Base-by-base conservation (phyloP, 2,329 filamentous ascomycete species). In the Dendryphion nanum region DNA sequence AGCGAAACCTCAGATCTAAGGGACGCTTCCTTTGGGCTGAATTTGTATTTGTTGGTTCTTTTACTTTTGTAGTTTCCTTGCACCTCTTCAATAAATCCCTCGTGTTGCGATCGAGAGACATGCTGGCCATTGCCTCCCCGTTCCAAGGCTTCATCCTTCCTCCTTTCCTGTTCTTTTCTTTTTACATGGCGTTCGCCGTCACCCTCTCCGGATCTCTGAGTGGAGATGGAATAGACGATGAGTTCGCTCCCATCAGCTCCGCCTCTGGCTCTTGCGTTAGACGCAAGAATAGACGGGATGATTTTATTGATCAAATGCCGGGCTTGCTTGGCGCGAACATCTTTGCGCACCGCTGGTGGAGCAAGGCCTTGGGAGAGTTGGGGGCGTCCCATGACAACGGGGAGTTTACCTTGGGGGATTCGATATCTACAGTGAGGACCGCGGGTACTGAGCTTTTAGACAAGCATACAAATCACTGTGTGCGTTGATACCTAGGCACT, bases 261-360 rank as follows among this genome's bases (percentile, higher is more conserved):
- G 30, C 67, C 67, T n/a, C 72, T 71, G 1, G 80, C 79, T 34
- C 77, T 71, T 12, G 76, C 65, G 47, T 78, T 75, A 2, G 74
- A 69, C 0, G 69, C 61, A 2, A 83, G 62, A 6, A 82, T 62
- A 0, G 74, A 65, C 2, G 81, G 81, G 8, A 84, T 74, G n/a
- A 71, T 67, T 50, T 76, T 76, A 58, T 82, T 81, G 42, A 82
- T 60, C 3, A 79, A 81, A 6, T 74, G 68, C 37, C 74, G 76
- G 19, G 78, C 78, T 40, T 70, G 68, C 49, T 81, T 81, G 1
- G 74, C 71, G 12, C 75, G 68, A 2, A 55, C 45, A 15, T 66
- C 60, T 50, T 66, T 66, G 33, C 65, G 53, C 19, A 63, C 42
- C 1, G 61, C 45, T 13, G 63, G 64, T 5, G 63, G 63, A n/a